Base-by-base conservation (phyloP, 371 early-diverging fungal genomes). In the Umbelopsis sp. region DNA sequence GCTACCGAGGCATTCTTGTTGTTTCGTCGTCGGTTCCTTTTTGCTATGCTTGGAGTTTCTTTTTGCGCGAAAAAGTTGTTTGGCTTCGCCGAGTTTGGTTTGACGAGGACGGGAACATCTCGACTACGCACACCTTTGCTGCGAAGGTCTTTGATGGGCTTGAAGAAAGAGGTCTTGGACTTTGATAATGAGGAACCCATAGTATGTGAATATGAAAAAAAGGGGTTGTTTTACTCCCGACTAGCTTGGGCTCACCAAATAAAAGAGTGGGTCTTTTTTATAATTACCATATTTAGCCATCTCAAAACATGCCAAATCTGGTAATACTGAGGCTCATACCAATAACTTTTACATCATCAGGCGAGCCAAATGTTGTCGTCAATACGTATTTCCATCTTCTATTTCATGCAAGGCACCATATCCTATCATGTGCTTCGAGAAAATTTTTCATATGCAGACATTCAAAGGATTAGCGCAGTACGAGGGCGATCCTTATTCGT, bases 161-260 rank as follows among this genome's bases (percentile, higher is more conserved):
- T 53, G 44, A 67, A 53, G 29, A 53, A 22, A 29, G 11, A 29
- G 57, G 22, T 24, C 18, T 53, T 67, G 25, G 67, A 29, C 57
- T 67, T 67, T 53, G 67, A 67, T 20, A 67, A 12, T 11, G 67
- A 53, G 44, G 53, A 41, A 44, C 67, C 67, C 67, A 67, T 67
- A n/a, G 57, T 48, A 24, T 16, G 9, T 8, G 24, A 41, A 51
- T 29, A 50, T 20, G 22, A 67, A 51, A 53, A 53, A 44, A 5
- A 18, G n/a, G 20, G 41, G 52, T 0, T 37, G 22, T 35, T 18
- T 6, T 35, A 7, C 41, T 41, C 12, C 12, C 7, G 41, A 12
- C 7, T 41, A 10, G 7, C 12, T 12, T 12, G 41, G 12, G 41
- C 41, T 0, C 12, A 41, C 7, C 1, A 41, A 41, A 41, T 10